phyloP scores from a whole-genome alignment of 2,329 filamentous ascomycete species.

The Drechslerella coelobrocha region DNA sequence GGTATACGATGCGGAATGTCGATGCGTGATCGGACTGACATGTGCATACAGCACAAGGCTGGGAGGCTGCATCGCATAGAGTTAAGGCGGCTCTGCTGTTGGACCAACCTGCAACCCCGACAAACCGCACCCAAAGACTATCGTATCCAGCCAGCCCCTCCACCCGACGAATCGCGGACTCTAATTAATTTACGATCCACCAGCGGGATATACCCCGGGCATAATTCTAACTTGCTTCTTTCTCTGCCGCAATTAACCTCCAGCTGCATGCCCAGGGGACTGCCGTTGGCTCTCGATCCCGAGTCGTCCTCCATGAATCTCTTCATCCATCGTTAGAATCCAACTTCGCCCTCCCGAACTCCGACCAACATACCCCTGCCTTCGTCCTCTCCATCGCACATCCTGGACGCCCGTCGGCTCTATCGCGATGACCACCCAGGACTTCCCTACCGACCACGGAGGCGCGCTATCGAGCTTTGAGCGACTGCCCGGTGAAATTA shows the following conservation, averaged over 20 bases:
- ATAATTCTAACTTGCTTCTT: too few species aligned
- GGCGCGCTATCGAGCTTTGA: constrained; percentile 25
- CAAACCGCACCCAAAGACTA: neutral
- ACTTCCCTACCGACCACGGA: neutral
- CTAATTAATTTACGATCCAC: neutral
- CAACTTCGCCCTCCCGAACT: neutral
- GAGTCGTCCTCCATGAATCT: neutral
- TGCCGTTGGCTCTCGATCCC: neutral
- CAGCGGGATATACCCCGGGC: neutral
- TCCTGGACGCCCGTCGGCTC: too few species aligned
- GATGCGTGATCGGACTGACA: too few species aligned
- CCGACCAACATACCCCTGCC: neutral
- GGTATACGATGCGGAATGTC: too few species aligned
- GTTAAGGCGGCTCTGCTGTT: too few species aligned
- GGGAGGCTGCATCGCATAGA: too few species aligned
- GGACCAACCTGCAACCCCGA: neutral
- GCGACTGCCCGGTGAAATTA: constrained; percentile 37
- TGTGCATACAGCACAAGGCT: too few species aligned
- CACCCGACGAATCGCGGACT: neutral
- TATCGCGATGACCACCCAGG: too few species aligned
- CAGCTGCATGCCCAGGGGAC: too few species aligned
- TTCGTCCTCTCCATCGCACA: too few species aligned
- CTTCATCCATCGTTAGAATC: neutral
- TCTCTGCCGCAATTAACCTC: too few species aligned
- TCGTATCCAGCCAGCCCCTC: too few species aligned